Percentiles rank a stretch among this genome's conserved stretches.
Evolutionary conservation across 108 stramenopile genomes (phyloP).

Genomic region (Pseudonitzschia pungens): DNA sequence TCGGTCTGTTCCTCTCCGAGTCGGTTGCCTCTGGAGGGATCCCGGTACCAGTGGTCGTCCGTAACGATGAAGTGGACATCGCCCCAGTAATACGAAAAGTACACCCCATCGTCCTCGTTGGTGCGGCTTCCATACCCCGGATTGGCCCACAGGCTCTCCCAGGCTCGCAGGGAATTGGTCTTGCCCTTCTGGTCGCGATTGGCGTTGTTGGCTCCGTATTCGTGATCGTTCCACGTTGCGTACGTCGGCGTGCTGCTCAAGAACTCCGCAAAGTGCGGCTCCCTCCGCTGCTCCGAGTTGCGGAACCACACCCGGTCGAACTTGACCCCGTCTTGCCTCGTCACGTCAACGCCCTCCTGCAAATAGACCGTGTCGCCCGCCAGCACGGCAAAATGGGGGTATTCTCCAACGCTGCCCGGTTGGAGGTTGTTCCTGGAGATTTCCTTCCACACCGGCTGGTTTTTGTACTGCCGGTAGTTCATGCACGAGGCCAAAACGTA

Average conservation of each 20-base stretch:
- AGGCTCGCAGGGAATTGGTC: conserved; percentile 19
- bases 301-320: conserved; percentile 32
- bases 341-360: conserved; percentile 22
- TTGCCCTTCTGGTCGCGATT: conserved; percentile 26
- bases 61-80: conserved; percentile 32
- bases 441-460: conserved; percentile 30
- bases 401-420: background rate
- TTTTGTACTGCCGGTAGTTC: conserved; percentile 12
- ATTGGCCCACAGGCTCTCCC: conserved; percentile 28
- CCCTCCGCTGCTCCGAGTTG: conserved; percentile 26
- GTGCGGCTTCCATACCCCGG: conserved; percentile 15
- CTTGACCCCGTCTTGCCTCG: conserved; percentile 12
- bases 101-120: conserved; percentile 15
- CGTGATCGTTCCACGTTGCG: conserved; percentile 35
- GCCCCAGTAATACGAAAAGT: conserved; percentile 25
- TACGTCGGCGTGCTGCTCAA: conserved; percentile 29
- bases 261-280: conserved; percentile 28
- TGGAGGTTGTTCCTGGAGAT: background rate
- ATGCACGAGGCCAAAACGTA: conserved; percentile 30
- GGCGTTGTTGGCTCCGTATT: conserved; percentile 30
- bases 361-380: conserved; percentile 37
- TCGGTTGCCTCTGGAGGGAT: conserved; percentile 9
- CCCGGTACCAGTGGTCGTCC: conserved; percentile 35
- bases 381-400: conserved; percentile 29
- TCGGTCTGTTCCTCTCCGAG: conserved; percentile 24